Evolutionary conservation across 768 basidiomycete genomes (phyloP), one percentile per base, ranked within the genome.

Genomic region (Tulasnella calospora): DNA sequence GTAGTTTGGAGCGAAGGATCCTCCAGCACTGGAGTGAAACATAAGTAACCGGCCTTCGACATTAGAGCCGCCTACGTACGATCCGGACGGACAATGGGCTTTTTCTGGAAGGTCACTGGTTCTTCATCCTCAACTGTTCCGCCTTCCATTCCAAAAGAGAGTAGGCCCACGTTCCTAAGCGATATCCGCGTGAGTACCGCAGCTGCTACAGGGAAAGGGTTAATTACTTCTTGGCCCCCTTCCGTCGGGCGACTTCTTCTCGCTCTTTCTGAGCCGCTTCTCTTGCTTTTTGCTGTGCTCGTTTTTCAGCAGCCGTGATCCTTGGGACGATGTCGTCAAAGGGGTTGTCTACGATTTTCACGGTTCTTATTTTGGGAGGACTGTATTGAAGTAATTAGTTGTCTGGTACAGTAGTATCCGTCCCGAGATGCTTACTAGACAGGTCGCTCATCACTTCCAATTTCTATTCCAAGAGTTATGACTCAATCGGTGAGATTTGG

Each of bases 291-390:
- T 92, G 92, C 83, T 99, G 98, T 0, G 87, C 91, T 55, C 91
- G 89, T 80, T 92, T 92, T 85, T 99, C 98, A 2, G 91, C 94
- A 0, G 96, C 95, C 0, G 98, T 99, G 79, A 99, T 99, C 35
- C 98, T 91, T 6, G 97, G 97, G 47, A 96, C 89, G 80, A 99
- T 98, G 82, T 99, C 96, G 76, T 92, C 89, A 83, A 98, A 98
- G 0, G 98, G 97, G 82, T 99, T 97, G 75, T 98, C 95, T 40
- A 95, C 83, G 74, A 99, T 93, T 13, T 91, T 89, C 38, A 97
- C 88, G 1, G 89, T 89, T 81, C 91, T 92, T 83, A 99, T 97
- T 83, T 93, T 96, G 0, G 97, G 96, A 2, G 98, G 95, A 81
- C 95, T 96, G 81, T 0, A 71, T 38, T 35, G 71, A 44, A 55